Conservation (phyloP, 371 early-diverging fungal species). For the Lichtheimia ramosa region DNA sequence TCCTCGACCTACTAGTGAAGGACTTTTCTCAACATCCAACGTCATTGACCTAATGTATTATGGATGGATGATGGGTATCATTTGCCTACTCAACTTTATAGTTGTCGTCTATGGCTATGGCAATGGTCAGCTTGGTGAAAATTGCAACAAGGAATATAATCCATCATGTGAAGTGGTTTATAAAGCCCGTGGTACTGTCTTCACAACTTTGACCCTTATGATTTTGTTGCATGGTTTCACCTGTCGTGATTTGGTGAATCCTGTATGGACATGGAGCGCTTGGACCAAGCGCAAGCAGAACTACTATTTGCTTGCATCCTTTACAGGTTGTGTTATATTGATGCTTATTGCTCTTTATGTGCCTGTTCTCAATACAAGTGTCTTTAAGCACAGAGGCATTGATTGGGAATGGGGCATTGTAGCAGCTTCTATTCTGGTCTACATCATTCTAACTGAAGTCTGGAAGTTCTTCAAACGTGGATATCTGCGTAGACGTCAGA, state of each 20-base stretch:
- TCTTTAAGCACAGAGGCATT: constrained; percentile 71
- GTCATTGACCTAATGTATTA: constrained; percentile 73
- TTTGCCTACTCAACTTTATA: constrained; percentile 74
- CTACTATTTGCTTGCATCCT: constrained; percentile 58
- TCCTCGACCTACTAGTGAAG: constrained; percentile 72
- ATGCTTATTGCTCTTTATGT: constrained; percentile 69
- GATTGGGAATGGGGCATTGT: constrained; percentile 83
- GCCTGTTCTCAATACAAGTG: constrained; percentile 67
- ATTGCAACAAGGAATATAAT: constrained; percentile 62
- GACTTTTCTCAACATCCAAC: constrained; percentile 69
- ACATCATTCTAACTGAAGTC: constrained; percentile 59
- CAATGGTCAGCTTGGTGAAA: constrained; percentile 46
- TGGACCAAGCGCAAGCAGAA: constrained; percentile 52
- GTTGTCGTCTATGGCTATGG: constrained; percentile 69
- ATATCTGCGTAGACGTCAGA: not conserved
- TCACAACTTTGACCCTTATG: constrained; percentile 69
- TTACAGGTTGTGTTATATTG: constrained; percentile 55
- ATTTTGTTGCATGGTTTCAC: constrained; percentile 78
- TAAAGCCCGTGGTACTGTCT: constrained; percentile 75
- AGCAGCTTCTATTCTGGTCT: constrained; percentile 57
- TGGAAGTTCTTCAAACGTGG: constrained; percentile 47
- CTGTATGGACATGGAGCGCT: constrained; percentile 48
- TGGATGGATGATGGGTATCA: constrained; percentile 67
- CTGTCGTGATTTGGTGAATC: constrained; percentile 67
- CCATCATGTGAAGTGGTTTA: constrained; percentile 67